Percentiles rank a stretch among this genome's conserved stretches.
phyloP scores from a whole-genome alignment of 495 filamentous ascomycete genomes.

The Copromyces sp. region DNA sequence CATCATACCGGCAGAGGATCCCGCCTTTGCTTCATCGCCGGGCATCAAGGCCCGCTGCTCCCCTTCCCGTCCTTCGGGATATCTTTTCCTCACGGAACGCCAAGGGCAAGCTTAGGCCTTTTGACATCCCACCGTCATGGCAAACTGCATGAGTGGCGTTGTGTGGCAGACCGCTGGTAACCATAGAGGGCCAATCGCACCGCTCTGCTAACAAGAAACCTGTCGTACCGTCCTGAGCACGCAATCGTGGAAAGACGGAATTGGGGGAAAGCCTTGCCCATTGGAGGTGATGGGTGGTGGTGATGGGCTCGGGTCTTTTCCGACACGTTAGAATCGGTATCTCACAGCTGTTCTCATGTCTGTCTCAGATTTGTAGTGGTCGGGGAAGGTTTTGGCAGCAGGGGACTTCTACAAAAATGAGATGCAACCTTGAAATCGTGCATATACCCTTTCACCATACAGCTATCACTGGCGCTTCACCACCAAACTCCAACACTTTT shows the following conservation, averaged over 20 bases:
- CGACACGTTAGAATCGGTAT: neutral
- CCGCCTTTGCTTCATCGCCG: neutral
- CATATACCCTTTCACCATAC: neutral
- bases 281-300: neutral
- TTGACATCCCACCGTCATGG: neutral
- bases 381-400: neutral
- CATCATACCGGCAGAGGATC: neutral
- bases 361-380: neutral
- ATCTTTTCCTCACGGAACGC: neutral
- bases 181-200: neutral
- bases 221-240: neutral
- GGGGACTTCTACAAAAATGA: neutral
- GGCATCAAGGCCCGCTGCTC: neutral
- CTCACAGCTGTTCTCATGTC: neutral
- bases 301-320: neutral
- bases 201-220: neutral
- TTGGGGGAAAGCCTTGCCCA: neutral
- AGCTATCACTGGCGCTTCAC: neutral
- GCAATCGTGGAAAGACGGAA: neutral
- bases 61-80: neutral
- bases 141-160: neutral
- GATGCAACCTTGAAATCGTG: neutral
- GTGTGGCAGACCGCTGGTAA: neutral
- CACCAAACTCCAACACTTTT: neutral
- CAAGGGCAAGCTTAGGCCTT: neutral